phyloP scores from a whole-genome alignment of 768 basidiomycete species.

The Trametes elegans region DNA sequence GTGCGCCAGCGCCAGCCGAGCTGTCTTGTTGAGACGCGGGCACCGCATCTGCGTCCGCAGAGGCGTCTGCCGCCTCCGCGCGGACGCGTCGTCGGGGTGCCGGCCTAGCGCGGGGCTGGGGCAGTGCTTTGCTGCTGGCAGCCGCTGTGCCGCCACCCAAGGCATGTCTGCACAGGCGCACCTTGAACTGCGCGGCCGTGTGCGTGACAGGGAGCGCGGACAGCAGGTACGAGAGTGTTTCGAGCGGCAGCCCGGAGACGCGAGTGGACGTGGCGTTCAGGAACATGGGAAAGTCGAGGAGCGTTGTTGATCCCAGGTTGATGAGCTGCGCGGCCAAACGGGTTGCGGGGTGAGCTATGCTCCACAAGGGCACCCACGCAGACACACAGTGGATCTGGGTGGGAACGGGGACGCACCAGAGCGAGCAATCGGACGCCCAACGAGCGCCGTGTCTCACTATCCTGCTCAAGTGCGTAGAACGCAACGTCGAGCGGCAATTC shows the following conservation, averaged over 20 bases:
- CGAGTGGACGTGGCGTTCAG: conserved; percentile 30
- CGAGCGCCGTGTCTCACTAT: conserved; percentile 15
- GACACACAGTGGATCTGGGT: background rate
- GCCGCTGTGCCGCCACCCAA: background rate
- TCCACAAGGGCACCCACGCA: background rate
- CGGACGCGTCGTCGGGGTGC: conserved; percentile 15
- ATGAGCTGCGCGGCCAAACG: conserved; percentile 28
- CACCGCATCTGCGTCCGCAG: background rate
- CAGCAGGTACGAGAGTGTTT: conserved; percentile 24
- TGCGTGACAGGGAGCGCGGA: conserved; percentile 26
- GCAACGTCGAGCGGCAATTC: conserved; percentile 48
- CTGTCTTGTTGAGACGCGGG: background rate
- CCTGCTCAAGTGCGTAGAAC: conserved; percentile 30
- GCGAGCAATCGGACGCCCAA: conserved; percentile 31
- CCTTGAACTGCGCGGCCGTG: conserved; percentile 28
- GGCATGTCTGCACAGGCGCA: conserved; percentile 27
- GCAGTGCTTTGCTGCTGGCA: background rate
- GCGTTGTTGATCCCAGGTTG: conserved; percentile 33
- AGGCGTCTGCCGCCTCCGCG: conserved; percentile 11
- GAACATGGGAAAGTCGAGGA: conserved; percentile 33
- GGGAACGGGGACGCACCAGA: conserved; percentile 26
- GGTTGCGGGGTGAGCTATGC: background rate
- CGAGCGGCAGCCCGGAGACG: conserved; percentile 22
- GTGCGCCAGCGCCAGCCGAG: background rate
- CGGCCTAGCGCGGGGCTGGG: background rate